A percentile compares a stretch with the other conserved stretches of the same genome.
Evolutionary conservation across 176 grass and related monocot species (phyloP).

Genomic region (Cenchrus fungigraminus): DNA sequence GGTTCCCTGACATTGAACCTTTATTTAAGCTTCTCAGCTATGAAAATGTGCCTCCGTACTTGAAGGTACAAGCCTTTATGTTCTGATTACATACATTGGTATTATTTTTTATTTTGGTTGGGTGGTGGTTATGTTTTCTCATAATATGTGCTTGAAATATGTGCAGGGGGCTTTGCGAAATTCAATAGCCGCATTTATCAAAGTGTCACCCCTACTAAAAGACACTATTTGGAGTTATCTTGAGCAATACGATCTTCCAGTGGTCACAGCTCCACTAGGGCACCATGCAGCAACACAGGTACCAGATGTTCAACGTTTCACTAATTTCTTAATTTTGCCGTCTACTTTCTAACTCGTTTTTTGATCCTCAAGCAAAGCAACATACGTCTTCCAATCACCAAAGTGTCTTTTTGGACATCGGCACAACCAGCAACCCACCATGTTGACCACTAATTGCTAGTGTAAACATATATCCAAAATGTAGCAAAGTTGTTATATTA

Average conservation of each 20-base stretch:
- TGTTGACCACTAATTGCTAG: not conserved
- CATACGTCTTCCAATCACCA: not conserved
- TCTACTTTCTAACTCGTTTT: not conserved
- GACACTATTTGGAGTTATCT: slow-evolving; percentile 92
- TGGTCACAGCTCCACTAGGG: slow-evolving; percentile 58
- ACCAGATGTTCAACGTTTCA: slow-evolving; percentile 18
- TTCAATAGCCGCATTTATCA: slow-evolving; percentile 86
- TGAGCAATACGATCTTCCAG: slow-evolving; percentile 96
- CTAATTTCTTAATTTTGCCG: slow-evolving; percentile 12
- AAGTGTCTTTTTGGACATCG: not conserved
- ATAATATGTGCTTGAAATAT: slow-evolving; percentile 39
- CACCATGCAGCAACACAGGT: slow-evolving; percentile 76
- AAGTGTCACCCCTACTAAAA: slow-evolving; percentile 82
- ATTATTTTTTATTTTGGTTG: not conserved
- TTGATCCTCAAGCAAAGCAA: slow-evolving; percentile 29
- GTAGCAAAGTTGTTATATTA: not conserved
- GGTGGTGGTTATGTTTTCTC: not conserved
- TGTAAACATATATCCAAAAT: not conserved
- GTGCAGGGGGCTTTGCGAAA: slow-evolving; percentile 84
- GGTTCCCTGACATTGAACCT: slow-evolving; percentile 94
- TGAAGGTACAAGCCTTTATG: slow-evolving; percentile 65
- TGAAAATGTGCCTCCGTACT: slow-evolving; percentile 96
- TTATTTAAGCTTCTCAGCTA: slow-evolving; percentile 98
- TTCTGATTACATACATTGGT: slow-evolving; percentile 22
- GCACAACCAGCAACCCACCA: not conserved